Evolutionary conservation across 2,329 filamentous ascomycete genomes (phyloP).

Genomic region (Aspergillus flavus): DNA sequence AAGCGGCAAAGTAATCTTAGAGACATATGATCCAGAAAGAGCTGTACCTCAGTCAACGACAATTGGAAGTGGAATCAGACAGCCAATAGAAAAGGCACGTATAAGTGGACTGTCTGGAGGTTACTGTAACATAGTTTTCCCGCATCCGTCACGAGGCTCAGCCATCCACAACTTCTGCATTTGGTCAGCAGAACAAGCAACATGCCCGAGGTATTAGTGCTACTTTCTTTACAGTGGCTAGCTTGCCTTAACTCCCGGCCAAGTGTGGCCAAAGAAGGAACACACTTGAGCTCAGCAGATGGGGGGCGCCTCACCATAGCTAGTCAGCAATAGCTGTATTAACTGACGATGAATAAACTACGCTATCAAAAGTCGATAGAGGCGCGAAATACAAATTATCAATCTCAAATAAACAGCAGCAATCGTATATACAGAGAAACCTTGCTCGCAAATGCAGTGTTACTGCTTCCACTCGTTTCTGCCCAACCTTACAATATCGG

Average conservation of each 20-base stretch:
- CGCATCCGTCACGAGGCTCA: not conserved
- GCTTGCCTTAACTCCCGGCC: accelerated
- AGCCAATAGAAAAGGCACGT: not conserved
- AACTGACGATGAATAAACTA: too few species aligned
- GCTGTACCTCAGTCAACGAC: not conserved
- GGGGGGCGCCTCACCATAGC: too few species aligned
- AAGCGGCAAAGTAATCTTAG: too few species aligned
- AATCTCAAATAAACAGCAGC: too few species aligned
- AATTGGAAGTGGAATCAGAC: not conserved
- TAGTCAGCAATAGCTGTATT: too few species aligned
- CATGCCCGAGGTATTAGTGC: not conserved
- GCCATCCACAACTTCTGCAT: not conserved
- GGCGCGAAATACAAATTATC: too few species aligned
- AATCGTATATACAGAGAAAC: accelerated
- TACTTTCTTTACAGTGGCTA: not conserved
- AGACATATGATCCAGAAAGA: not conserved
- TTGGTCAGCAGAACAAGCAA: not conserved
- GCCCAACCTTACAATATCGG: conserved; percentile 33
- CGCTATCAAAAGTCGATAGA: too few species aligned
- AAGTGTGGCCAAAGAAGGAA: not conserved
- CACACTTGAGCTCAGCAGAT: not conserved
- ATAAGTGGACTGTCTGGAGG: not conserved
- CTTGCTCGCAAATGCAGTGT: conserved; percentile 9
- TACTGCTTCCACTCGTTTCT: conserved; percentile 32
- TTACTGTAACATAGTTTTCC: not conserved